phyloP scores from a whole-genome alignment of 1,284 basidiomycete genomes.

The Trametes hirsuta region DNA sequence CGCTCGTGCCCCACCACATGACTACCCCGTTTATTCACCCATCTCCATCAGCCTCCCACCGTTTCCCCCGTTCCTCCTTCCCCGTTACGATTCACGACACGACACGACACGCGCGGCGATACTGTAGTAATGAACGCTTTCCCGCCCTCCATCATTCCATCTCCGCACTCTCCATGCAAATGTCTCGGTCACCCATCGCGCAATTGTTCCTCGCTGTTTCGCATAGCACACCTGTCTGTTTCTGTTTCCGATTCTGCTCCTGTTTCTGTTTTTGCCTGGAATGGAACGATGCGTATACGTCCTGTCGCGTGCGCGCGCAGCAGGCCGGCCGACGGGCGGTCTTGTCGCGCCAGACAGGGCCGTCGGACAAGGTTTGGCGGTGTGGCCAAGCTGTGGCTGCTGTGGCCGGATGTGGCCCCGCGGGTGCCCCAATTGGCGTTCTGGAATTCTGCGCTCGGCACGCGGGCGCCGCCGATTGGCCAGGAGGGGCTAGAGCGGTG shows the following conservation, averaged over 20 bases:
- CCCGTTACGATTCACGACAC: slow-evolving; percentile 26
- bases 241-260: background rate
- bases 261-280: background rate
- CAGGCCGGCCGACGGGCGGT: background rate
- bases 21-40: slow-evolving; percentile 17
- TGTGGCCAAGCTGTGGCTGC: slow-evolving; percentile 13
- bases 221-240: slow-evolving; percentile 16
- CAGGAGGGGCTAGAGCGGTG: slow-evolving; percentile 21
- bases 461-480: slow-evolving; percentile 19
- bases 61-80: background rate
- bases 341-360: background rate
- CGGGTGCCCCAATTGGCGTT: slow-evolving; percentile 7
- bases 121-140: slow-evolving; percentile 35
- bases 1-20: slow-evolving; percentile 18
- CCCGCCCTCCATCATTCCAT: slow-evolving; percentile 14
- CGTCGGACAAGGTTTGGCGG: slow-evolving; percentile 12
- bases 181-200: slow-evolving; percentile 22
- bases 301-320: background rate
- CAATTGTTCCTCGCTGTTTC: slow-evolving; percentile 17
- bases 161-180: slow-evolving; percentile 19
- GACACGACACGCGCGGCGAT: slow-evolving; percentile 28
- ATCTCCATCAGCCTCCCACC: slow-evolving; percentile 1
- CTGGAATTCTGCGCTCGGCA: slow-evolving; percentile 14
- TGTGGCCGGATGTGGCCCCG: slow-evolving; percentile 15
- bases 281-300: slow-evolving; percentile 7